phyloP scores from a whole-genome alignment of 768 basidiomycete genomes.

The Lyophyllum atratum region DNA sequence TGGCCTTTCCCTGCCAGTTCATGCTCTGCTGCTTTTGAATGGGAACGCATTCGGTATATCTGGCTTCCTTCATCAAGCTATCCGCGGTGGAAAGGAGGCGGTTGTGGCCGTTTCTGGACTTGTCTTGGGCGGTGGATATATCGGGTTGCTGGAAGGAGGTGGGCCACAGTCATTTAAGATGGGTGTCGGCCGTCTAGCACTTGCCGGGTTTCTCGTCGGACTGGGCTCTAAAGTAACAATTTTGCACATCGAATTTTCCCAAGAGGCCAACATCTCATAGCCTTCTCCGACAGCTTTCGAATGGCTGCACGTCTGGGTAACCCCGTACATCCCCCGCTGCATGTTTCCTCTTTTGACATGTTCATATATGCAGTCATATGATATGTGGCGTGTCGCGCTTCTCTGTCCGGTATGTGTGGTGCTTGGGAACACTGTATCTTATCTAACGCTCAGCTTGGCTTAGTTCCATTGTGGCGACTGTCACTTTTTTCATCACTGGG shows the following conservation, averaged over 20 bases:
- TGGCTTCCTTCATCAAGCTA: conserved; percentile 56
- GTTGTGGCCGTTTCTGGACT: conserved; percentile 45
- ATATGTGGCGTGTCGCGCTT: conserved; percentile 59
- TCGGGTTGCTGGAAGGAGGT: conserved; percentile 40
- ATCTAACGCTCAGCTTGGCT: conserved; percentile 8
- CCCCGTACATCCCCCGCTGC: neutral
- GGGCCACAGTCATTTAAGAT: conserved; percentile 29
- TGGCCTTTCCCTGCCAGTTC: conserved; percentile 51
- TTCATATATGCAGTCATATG: conserved; percentile 53
- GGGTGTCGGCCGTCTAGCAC: conserved; percentile 29
- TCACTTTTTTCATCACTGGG: conserved; percentile 52
- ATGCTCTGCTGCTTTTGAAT: conserved; percentile 53
- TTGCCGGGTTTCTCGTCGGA: conserved; percentile 60
- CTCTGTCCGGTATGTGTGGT: conserved; percentile 46
- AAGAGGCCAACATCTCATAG: conserved; percentile 1
- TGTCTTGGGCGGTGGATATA: conserved; percentile 46
- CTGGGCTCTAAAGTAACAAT: conserved; percentile 54
- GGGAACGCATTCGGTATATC: conserved; percentile 62
- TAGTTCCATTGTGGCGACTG: conserved; percentile 58
- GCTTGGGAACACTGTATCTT: neutral
- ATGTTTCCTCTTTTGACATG: neutral
- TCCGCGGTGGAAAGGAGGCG: conserved; percentile 45
- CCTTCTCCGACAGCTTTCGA: conserved; percentile 42
- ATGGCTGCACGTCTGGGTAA: conserved; percentile 70
- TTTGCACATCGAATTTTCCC: neutral